phyloP scores from a whole-genome alignment of 352 stramenopile genomes.

The Phytopythium mirpurense region DNA sequence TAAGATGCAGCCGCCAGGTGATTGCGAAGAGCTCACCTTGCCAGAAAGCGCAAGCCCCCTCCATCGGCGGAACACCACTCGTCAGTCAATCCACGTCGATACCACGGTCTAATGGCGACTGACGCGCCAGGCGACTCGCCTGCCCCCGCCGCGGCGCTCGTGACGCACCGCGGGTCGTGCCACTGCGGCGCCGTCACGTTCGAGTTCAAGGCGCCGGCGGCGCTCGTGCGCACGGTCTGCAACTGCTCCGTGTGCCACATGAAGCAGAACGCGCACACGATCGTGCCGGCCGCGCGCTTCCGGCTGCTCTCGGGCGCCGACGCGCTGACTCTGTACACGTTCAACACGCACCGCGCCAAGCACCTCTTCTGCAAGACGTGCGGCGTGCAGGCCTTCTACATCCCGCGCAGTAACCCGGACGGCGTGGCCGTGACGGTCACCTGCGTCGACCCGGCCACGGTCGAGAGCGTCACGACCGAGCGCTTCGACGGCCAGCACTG shows the following conservation, averaged over 20 bases:
- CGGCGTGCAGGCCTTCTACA: constrained; percentile 78
- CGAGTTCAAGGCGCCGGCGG: constrained; percentile 47
- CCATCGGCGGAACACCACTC: not conserved
- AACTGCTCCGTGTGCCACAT: constrained; percentile 84
- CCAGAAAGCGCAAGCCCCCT: too few relatives aligned
- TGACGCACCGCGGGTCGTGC: constrained; percentile 48
- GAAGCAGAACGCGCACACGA: constrained; percentile 73
- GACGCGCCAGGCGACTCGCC: too few relatives aligned
- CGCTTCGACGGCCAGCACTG: constrained; percentile 75
- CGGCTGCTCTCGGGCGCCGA: constrained; percentile 37
- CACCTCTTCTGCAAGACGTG: constrained; percentile 80
- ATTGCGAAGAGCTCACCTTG: too few relatives aligned
- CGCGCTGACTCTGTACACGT: constrained; percentile 69
- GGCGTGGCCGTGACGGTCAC: constrained; percentile 65
- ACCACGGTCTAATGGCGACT: too few relatives aligned
- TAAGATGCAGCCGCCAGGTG: too few relatives aligned
- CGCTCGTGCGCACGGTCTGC: constrained; percentile 65
- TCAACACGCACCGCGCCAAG: constrained; percentile 74
- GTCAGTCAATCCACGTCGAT: not conserved
- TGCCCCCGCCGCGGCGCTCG: constrained; percentile 6
- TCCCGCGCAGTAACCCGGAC: constrained; percentile 78
- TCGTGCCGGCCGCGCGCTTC: constrained; percentile 57
- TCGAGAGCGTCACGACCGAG: constrained; percentile 50
- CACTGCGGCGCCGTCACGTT: constrained; percentile 73
- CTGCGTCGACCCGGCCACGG: constrained; percentile 51